Percentiles rank a stretch among this genome's conserved stretches.
Conservation (phyloP, 2,329 filamentous ascomycete species). For the Aspergillus glaucus region DNA sequence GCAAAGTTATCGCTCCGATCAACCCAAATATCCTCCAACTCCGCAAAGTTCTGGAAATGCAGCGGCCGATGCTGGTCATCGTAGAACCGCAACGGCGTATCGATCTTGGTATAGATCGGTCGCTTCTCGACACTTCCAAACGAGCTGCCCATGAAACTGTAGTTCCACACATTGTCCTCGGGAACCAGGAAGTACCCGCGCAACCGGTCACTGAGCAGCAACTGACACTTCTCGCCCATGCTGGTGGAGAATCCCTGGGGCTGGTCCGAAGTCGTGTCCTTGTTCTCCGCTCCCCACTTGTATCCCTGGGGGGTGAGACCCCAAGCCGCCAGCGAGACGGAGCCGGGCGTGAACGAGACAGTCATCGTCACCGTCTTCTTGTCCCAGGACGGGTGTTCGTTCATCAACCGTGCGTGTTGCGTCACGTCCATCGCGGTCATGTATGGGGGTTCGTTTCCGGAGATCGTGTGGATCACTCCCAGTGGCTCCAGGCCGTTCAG, state of each 20-base stretch:
- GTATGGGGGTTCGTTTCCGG: constrained; percentile 90
- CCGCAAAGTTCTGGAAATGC: constrained; percentile 96
- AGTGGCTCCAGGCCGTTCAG: constrained; percentile 81
- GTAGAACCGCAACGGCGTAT: constrained; percentile 86
- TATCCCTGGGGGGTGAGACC: constrained; percentile 85
- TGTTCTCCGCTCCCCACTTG: constrained; percentile 96
- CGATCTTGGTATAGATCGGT: constrained; percentile 83
- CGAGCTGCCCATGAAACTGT: constrained; percentile 90
- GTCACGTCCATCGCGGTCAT: constrained; percentile 96
- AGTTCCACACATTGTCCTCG: constrained; percentile 88
- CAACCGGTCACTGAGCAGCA: constrained; percentile 87
- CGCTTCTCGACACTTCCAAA: constrained; percentile 89
- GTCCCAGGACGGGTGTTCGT: constrained; percentile 73
- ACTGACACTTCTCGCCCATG: constrained; percentile 93
- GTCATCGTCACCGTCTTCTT: constrained; percentile 91
- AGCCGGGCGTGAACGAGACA: constrained; percentile 93
- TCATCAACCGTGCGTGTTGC: constrained; percentile 84
- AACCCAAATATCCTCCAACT: constrained; percentile 94
- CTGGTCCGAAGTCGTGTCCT: constrained; percentile 84
- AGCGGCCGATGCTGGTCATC: constrained; percentile 84
- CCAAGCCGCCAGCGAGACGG: constrained; percentile 91
- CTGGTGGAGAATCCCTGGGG: constrained; percentile 85
- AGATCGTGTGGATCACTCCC: constrained; percentile 90
- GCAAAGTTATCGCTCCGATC: constrained; percentile 91
- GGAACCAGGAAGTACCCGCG: constrained; percentile 94